phyloP scores from a whole-genome alignment of 306 rosid species.

The Lablab purpureus region DNA sequence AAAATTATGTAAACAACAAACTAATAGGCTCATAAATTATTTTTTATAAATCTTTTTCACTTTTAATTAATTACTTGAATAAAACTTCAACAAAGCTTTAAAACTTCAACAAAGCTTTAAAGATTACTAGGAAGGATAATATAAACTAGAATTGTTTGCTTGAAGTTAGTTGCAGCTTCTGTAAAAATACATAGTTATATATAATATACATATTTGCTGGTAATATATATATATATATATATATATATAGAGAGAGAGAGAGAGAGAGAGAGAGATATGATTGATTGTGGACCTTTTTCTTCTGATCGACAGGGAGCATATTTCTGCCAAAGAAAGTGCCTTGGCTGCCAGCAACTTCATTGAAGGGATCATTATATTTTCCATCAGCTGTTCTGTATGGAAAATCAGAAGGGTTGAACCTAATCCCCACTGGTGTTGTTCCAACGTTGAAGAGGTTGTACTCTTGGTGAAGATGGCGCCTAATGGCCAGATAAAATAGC shows the following conservation, averaged over 20 bases:
- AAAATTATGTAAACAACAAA: no score
- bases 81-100: no score
- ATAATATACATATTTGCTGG: no score
- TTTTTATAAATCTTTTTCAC: no score
- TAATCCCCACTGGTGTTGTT: constrained; percentile 51
- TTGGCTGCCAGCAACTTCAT: constrained; percentile 59
- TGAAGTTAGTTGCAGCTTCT: no score
- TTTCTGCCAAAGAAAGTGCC: constrained; percentile 73
- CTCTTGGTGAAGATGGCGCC: constrained; percentile 60
- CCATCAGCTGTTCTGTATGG: constrained; percentile 65
- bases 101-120: no score
- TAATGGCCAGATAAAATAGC: constrained; percentile 43
- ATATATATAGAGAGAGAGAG: no score
- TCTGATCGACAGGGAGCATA: constrained; percentile 57
- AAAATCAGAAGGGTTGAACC: constrained; percentile 57
- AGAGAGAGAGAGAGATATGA: not conserved
- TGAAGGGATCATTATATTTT: constrained; percentile 62
- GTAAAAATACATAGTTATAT: no score
- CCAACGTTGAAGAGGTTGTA: constrained; percentile 72
- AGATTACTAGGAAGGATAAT: no score
- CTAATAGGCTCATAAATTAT: no score
- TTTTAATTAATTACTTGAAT: no score
- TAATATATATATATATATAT: not conserved
- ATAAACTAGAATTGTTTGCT: no score
- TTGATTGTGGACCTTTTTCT: constrained; percentile 48